These are phyloP conservation scores for Globisporangium emineosum DNA, from an alignment of 352 stramenopile genomes.

Conservation along the genomic window DNA sequence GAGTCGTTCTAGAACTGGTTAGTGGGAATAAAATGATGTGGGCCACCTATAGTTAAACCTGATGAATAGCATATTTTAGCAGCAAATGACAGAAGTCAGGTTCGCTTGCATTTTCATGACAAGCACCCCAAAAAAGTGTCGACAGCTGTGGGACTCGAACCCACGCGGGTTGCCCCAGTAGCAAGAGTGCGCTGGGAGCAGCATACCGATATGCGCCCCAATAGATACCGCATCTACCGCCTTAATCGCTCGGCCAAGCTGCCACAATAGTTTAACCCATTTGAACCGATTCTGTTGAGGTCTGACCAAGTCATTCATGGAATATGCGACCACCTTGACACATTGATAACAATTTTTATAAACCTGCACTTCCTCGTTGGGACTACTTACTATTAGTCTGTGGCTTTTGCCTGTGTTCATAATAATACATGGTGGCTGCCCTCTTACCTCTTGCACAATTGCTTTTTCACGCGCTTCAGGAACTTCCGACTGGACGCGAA, in stretches of 20 bases:
- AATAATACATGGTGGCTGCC: conserved; percentile 12
- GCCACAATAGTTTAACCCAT: no score
- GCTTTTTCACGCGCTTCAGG: neutral
- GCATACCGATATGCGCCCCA: no score
- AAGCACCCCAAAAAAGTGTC: neutral
- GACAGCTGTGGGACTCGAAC: neutral
- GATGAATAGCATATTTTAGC: no score
- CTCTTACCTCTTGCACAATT: neutral
- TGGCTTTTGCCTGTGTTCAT: neutral
- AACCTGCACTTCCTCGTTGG: no score
- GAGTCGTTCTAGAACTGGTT: neutral
- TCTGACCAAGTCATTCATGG: no score
- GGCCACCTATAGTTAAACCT: neutral
- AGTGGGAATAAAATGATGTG: neutral
- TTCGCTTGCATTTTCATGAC: no score
- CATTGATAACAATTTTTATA: no score
- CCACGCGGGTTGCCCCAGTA: neutral
- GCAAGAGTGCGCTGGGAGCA: no score
- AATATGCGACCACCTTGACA: no score
- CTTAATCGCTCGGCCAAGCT: neutral
- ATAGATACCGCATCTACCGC: neutral
- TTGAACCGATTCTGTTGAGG: no score
- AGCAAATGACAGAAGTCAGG: no score
- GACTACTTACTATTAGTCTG: no score
- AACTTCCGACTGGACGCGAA: neutral